phyloP scores from a whole-genome alignment of 108 stramenopile species.

The Cyclotella atomus region DNA sequence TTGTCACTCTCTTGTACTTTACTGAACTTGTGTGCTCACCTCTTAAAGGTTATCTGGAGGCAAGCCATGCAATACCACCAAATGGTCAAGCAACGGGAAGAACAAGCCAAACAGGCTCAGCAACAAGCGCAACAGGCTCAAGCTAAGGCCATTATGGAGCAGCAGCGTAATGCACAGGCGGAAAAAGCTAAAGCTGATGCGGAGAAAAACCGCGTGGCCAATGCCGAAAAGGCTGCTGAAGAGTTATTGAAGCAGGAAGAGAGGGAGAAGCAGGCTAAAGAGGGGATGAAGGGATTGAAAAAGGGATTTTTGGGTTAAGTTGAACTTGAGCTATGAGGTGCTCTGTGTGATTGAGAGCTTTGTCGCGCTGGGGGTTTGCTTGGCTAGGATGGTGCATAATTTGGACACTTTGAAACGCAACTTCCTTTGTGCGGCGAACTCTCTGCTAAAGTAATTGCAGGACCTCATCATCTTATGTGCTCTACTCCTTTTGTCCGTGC shows the following conservation, averaged over 20 bases:
- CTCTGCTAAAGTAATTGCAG: too few relatives aligned
- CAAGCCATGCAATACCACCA: slow-evolving; percentile 93
- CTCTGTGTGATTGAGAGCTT: not conserved
- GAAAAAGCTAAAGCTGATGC: slow-evolving; percentile 49
- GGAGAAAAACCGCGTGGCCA: slow-evolving; percentile 22
- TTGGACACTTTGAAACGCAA: too few relatives aligned
- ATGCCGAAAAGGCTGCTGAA: slow-evolving; percentile 43
- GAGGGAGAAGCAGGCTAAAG: slow-evolving; percentile 74
- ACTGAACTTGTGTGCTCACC: not conserved
- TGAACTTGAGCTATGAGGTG: not conserved
- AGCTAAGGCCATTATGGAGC: slow-evolving; percentile 59
- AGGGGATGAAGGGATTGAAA: slow-evolving; percentile 76
- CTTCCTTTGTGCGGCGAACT: too few relatives aligned
- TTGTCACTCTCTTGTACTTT: not conserved
- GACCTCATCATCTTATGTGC: too few relatives aligned
- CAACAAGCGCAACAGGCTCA: slow-evolving; percentile 60
- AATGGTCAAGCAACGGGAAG: slow-evolving; percentile 88
- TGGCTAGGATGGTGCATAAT: too few relatives aligned
- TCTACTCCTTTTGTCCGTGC: too few relatives aligned
- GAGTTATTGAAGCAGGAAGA: slow-evolving; percentile 83
- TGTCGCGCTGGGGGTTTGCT: too few relatives aligned
- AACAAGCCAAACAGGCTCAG: slow-evolving; percentile 66
- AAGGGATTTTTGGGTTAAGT: slow-evolving; percentile 73
- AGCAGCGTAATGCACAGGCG: slow-evolving; percentile 43
- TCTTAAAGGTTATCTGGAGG: slow-evolving; percentile 81